Conservation (phyloP, 139 green algal genomes). For the Chlorella sp. region DNA sequence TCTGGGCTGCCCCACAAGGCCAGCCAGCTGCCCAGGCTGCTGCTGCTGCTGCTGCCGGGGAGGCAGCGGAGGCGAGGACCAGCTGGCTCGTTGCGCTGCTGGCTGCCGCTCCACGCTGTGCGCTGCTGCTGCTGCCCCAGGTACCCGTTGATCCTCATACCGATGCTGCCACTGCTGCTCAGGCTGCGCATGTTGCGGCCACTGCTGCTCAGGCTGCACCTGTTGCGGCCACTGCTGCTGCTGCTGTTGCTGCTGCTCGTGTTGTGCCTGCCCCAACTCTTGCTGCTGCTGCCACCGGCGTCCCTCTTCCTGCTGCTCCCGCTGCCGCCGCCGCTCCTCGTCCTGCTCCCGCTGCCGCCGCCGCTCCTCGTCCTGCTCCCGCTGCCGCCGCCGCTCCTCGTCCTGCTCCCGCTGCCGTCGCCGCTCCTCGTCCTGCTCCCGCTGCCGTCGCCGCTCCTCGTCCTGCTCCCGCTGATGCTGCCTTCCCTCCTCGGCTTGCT, state of each 20-base stretch:
- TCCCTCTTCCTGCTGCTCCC: not conserved
- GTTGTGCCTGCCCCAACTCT: not conserved
- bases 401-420: not conserved
- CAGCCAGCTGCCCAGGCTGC: not conserved
- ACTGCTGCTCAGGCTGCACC: not conserved
- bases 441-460: not conserved
- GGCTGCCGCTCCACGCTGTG: no score
- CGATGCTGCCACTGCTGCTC: not conserved
- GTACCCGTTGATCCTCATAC: not conserved
- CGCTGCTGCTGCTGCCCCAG: not conserved
- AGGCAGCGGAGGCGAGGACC: not conserved
- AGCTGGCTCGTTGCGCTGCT: no score
- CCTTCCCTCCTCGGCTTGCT: not conserved
- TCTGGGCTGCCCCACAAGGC: not conserved
- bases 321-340: not conserved
- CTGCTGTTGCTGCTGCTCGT: not conserved
- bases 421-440: not conserved
- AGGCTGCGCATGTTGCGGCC: not conserved
- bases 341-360: conserved; percentile 3
- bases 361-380: not conserved
- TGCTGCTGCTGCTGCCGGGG: not conserved
- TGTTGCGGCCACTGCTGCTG: not conserved
- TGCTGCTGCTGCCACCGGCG: not conserved
- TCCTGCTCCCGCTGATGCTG: not conserved
- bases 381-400: not conserved